phyloP scores from a whole-genome alignment of 345 rosid genomes.

The Heritiera fomes region DNA sequence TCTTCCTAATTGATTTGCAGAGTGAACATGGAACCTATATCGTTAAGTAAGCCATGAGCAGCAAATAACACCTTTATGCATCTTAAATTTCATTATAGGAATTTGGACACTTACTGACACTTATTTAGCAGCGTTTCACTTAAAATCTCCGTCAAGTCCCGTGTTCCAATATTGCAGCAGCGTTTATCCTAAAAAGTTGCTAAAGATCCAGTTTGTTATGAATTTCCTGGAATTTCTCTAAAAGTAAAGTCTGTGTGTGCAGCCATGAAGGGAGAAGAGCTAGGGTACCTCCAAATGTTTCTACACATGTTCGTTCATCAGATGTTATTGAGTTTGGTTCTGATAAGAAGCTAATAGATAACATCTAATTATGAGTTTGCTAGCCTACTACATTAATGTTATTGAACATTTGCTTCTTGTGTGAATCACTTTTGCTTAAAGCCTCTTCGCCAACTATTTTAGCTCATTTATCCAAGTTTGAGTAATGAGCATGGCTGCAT shows the following conservation, averaged over 20 bases:
- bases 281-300: conserved; percentile 53
- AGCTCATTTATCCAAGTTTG: background rate
- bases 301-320: conserved; percentile 56
- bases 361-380: background rate
- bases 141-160: too few species aligned
- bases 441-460: too few species aligned
- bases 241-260: conserved; percentile 26
- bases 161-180: too few species aligned
- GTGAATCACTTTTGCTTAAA: background rate
- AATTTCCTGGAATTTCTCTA: background rate
- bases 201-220: too few species aligned
- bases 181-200: too few species aligned
- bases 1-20: conserved; percentile 62
- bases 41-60: conserved; percentile 55
- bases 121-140: too few species aligned
- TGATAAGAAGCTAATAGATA: conserved; percentile 50
- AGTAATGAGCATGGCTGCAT: background rate
- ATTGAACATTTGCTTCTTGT: background rate
- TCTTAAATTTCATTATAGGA: background rate
- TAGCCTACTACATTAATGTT: background rate
- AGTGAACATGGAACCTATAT: conserved; percentile 80
- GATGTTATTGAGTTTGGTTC: conserved; percentile 70
- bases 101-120: too few species aligned
- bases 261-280: conserved; percentile 65
- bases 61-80: background rate